These are phyloP conservation scores for Stagonosporopsis tanaceti DNA, from an alignment of 2,329 filamentous ascomycete genomes.

Conservation along the genomic window DNA sequence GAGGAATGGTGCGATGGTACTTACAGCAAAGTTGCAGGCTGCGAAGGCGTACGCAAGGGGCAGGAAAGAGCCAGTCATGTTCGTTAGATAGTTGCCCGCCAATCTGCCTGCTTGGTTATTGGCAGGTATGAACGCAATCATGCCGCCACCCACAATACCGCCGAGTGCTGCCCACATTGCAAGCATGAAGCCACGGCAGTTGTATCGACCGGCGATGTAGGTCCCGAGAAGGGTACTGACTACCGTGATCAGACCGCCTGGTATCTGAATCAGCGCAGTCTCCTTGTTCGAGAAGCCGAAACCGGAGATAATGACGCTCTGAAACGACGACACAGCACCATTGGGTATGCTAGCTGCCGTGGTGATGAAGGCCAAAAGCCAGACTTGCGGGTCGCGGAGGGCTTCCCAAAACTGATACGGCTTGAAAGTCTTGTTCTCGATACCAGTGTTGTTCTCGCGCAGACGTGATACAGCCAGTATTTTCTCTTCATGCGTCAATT, in stretches of 20 bases:
- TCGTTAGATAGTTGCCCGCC: conserved; percentile 57
- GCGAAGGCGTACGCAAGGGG: conserved; percentile 51
- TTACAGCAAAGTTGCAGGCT: conserved; percentile 54
- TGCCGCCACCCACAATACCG: conserved; percentile 29
- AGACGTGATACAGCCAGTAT: conserved; percentile 51
- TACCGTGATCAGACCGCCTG: conserved; percentile 33
- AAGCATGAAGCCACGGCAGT: conserved; percentile 35
- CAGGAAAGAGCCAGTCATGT: conserved; percentile 46
- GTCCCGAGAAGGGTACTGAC: conserved; percentile 35
- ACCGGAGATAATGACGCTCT: conserved; percentile 23
- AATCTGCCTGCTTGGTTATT: conserved; percentile 30
- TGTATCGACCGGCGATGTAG: conserved; percentile 32
- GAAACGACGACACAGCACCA: conserved; percentile 48
- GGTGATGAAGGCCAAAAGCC: conserved; percentile 47
- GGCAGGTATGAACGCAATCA: conserved; percentile 31
- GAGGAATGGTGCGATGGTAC: neutral
- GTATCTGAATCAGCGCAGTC: conserved; percentile 41
- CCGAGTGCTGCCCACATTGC: conserved; percentile 29
- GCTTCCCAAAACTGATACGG: conserved; percentile 54
- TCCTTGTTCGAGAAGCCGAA: conserved; percentile 43
- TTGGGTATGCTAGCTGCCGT: conserved; percentile 46
- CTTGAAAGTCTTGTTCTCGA: conserved; percentile 60
- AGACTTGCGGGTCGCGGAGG: conserved; percentile 54
- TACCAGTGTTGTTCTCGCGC: conserved; percentile 58
- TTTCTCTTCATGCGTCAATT: conserved; percentile 29